Evolutionary conservation across 371 early-diverging fungal genomes (phyloP), one percentile per base, ranked within the genome.

Genomic region (Mortierella sp.): DNA sequence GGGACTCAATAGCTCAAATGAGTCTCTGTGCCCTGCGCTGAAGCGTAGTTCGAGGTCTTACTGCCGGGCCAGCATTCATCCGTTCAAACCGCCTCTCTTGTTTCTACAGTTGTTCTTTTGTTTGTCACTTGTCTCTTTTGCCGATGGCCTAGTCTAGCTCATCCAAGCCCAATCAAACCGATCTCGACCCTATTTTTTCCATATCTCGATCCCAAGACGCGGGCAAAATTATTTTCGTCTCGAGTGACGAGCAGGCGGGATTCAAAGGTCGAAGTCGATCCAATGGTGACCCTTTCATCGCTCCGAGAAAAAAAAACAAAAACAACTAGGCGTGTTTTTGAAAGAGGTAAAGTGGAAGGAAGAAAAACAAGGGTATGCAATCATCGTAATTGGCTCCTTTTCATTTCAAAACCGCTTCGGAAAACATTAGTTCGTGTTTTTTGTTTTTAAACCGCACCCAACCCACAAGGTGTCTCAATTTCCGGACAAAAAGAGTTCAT

Each of bases 261-360:
- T n/a, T n/a, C n/a, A n/a, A n/a, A n/a, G n/a, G n/a, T n/a, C n/a
- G n/a, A n/a, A n/a, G n/a, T 19, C 8, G 34, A 34, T 9, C 37
- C 34, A 58, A 58, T 58, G 58, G 10, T 24, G n/a, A 2, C 5
- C 19, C 16, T 31, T 61, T 9, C 14, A 19, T 16, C 58, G 22
- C 29, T 16, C 1, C 16, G 5, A 34, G 7, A 8, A 5, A 34
- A 22, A 34, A 9, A 22, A 61, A 37, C 2, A 10, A 61, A 34
- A 39, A 61, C 61, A 39, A 61, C n/a, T n/a, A n/a, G n/a, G n/a
- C n/a, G n/a, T n/a, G n/a, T n/a, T n/a, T n/a, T n/a, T n/a, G n/a
- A n/a, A n/a, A n/a, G n/a, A n/a, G n/a, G n/a, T n/a, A 3, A 61
- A 61, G 61, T 61, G 61, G 61, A 61, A 58, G 37, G 48, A 48